Conservation (phyloP, 768 basidiomycete genomes). For the Chiua virens region DNA sequence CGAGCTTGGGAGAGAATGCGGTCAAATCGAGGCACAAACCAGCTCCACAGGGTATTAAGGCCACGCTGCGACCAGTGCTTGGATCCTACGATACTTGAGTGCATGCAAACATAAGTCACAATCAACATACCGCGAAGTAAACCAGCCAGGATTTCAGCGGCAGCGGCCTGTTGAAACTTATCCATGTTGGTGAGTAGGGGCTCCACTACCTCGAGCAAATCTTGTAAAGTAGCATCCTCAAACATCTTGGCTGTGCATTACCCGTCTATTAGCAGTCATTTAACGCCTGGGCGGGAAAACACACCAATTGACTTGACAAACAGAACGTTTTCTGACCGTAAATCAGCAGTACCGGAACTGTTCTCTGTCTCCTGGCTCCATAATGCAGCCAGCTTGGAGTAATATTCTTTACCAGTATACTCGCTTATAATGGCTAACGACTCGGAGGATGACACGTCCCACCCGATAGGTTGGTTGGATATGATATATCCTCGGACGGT, state of each 20-base stretch:
- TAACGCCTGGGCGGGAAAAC: conserved; percentile 35
- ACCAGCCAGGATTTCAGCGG: conserved; percentile 72
- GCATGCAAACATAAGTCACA: not conserved
- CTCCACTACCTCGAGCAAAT: conserved; percentile 56
- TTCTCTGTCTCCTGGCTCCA: conserved; percentile 84
- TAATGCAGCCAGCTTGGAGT: conserved; percentile 55
- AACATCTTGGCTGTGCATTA: conserved; percentile 61
- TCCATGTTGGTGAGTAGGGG: conserved; percentile 62
- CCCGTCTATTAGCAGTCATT: conserved; percentile 32
- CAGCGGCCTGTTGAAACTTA: conserved; percentile 85
- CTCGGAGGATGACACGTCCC: conserved; percentile 55
- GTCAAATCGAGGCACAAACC: conserved; percentile 63
- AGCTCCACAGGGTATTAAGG: conserved; percentile 64
- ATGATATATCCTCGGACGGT: conserved; percentile 60
- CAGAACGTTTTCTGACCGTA: conserved; percentile 52
- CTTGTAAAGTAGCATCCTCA: conserved; percentile 50
- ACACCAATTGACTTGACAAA: conserved; percentile 52
- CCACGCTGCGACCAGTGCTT: conserved; percentile 76
- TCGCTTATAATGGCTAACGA: conserved; percentile 53
- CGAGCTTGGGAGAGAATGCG: conserved; percentile 73
- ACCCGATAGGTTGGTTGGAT: conserved; percentile 39
- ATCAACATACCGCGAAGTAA: conserved; percentile 61
- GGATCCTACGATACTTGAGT: conserved; percentile 48
- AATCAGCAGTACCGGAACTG: conserved; percentile 48
- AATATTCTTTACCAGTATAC: conserved; percentile 53